phyloP scores from a whole-genome alignment of 108 stramenopile species.

The Fistulifera pelliculosa region DNA sequence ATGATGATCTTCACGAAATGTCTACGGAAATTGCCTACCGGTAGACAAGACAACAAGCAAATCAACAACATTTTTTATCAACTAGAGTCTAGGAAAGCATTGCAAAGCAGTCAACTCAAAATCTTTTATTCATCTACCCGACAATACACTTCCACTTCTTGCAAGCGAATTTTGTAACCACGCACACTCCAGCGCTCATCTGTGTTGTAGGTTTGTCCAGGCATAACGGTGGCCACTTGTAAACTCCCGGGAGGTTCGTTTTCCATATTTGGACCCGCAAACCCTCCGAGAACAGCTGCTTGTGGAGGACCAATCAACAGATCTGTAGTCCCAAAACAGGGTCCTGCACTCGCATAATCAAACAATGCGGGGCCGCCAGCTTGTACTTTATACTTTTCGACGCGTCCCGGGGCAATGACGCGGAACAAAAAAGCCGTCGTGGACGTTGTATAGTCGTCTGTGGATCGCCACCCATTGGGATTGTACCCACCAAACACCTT shows the following conservation, averaged over 20 bases:
- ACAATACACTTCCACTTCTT: constrained; percentile 71
- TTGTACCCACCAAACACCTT: constrained; percentile 67
- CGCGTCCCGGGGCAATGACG: constrained; percentile 16
- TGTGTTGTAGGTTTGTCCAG: constrained; percentile 51
- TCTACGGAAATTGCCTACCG: no score
- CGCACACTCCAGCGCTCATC: constrained; percentile 51
- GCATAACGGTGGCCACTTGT: constrained; percentile 30
- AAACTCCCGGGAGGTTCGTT: constrained; percentile 47
- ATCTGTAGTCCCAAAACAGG: constrained; percentile 67
- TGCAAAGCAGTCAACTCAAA: no score
- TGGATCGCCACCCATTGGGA: constrained; percentile 63
- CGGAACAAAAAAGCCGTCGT: constrained; percentile 74
- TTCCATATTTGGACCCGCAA: constrained; percentile 76
- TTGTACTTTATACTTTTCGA: constrained; percentile 40
- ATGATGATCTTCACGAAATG: no score
- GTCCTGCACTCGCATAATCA: constrained; percentile 74
- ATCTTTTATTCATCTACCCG: background rate
- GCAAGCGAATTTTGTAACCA: constrained; percentile 34
- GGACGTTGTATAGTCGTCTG: constrained; percentile 61
- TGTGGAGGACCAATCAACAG: constrained; percentile 56
- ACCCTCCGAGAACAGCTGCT: constrained; percentile 75
- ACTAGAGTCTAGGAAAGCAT: no score
- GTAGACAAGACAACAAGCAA: no score
- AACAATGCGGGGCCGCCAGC: constrained; percentile 58
- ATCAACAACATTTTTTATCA: no score